Base-by-base conservation (phyloP, 768 basidiomycete species). In the Tephrocybe rancida region DNA sequence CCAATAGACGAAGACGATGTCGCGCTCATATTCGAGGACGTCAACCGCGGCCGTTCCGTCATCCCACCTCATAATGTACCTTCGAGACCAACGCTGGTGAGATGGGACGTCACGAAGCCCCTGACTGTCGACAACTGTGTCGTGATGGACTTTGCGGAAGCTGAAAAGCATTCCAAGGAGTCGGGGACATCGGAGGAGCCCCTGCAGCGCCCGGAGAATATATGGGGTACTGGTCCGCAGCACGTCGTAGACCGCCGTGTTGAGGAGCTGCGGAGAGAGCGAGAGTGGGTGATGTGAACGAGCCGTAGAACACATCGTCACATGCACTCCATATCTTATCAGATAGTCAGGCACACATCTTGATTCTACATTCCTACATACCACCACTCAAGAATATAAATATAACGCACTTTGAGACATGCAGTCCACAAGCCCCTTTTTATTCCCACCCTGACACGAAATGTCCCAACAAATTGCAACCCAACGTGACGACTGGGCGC, bases 1-100 rank as follows among this genome's bases (percentile, higher is more conserved):
- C 83, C 91, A 0, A 81, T 97, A 50, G 85, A 87, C 59, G 89
- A 91, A 62, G 87, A 91, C 47, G 96, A 98, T 57, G 82, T 92
- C 26, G 83, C 81, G 0, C 76, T 94, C 34, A 70, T 98, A 48
- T 93, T 92, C 61, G 96, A 98, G 60, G 96, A 98, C 62, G 67
- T 98, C 24, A 76, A 90, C 65, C 83, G 90, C 16, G 88, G 88
- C 3, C 84, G 93, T 25, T 88, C 89, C 3, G 74, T 85, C 14
- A 70, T 92, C 19, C 92, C 93, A 4, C 95, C 95, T 0, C 81
- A 90, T 51, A 76, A 80, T 14, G 81, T 95, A 9, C 86, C 90
- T 18, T 69, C 81, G 7, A 80, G 86, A 42, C 91, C 96, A 0
- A 80, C 84, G 1, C 75, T 95, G 2, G 79, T 90, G 21, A 78